Conservation (phyloP, 2,329 filamentous ascomycete genomes). For the Xylariaceae sp. region DNA sequence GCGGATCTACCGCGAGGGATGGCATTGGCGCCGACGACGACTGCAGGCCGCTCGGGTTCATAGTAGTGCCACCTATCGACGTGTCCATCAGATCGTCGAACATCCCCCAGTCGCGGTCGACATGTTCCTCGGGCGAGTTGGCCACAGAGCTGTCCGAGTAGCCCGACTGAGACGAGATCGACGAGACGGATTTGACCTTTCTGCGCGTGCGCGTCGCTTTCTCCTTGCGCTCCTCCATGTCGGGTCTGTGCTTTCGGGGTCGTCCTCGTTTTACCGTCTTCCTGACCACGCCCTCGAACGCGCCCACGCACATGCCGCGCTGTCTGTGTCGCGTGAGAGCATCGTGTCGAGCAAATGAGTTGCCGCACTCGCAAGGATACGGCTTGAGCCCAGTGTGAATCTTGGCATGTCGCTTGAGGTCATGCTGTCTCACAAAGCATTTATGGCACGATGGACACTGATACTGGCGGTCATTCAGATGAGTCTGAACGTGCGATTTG, state of each 20-base stretch:
- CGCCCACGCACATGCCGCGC: slow-evolving; percentile 93
- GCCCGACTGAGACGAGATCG: slow-evolving; percentile 47
- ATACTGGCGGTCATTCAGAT: slow-evolving; percentile 93
- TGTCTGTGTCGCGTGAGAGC: slow-evolving; percentile 91
- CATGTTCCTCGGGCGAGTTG: slow-evolving; percentile 43
- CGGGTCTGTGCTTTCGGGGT: slow-evolving; percentile 58
- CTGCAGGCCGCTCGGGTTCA: slow-evolving; percentile 32
- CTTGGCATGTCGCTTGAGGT: slow-evolving; percentile 94
- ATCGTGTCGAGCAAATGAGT: slow-evolving; percentile 92
- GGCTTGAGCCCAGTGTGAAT: slow-evolving; percentile 96
- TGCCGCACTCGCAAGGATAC: slow-evolving; percentile 90
- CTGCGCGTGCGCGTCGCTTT: slow-evolving; percentile 53
- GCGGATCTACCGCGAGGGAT: slow-evolving; percentile 22
- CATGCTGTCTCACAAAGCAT: slow-evolving; percentile 94
- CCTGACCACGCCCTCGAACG: slow-evolving; percentile 72
- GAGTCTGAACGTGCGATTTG: slow-evolving; percentile 96
- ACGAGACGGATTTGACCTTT: slow-evolving; percentile 49
- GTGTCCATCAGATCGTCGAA: slow-evolving; percentile 47
- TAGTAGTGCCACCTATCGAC: slow-evolving; percentile 31
- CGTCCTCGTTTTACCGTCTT: slow-evolving; percentile 60
- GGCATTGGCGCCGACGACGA: slow-evolving; percentile 37
- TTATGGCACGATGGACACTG: slow-evolving; percentile 91
- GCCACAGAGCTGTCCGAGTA: slow-evolving; percentile 53
- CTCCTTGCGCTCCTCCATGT: slow-evolving; percentile 50
- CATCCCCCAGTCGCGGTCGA: slow-evolving; percentile 38